Conservation (phyloP, 73 alveolate species). For the Paramecium tetraurelia region DNA sequence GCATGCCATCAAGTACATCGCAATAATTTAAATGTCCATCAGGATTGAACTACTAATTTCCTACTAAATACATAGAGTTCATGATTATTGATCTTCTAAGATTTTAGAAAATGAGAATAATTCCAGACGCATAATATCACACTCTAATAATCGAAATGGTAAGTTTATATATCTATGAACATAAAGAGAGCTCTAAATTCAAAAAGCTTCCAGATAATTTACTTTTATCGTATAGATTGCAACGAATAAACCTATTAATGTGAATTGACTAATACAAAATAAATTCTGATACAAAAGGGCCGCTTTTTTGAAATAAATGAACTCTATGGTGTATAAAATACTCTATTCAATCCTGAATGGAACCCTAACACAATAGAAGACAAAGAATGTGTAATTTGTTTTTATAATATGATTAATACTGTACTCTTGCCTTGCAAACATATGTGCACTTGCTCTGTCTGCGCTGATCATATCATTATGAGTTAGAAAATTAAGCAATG, state of each 20-base stretch:
- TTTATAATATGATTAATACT: conserved; percentile 73
- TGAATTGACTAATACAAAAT: background rate
- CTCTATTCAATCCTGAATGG: conserved; percentile 25
- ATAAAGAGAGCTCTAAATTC: background rate
- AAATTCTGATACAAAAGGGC: background rate
- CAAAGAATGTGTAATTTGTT: conserved; percentile 86
- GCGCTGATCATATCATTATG: conserved; percentile 65
- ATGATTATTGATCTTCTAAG: conserved; percentile 13
- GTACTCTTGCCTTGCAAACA: conserved; percentile 84
- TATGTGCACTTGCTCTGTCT: conserved; percentile 76
- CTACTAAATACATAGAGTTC: background rate
- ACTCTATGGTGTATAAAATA: background rate
- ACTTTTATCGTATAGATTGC: conserved; percentile 8
- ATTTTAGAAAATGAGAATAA: background rate
- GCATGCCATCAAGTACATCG: background rate
- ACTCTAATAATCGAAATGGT: conserved; percentile 20
- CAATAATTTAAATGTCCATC: background rate
- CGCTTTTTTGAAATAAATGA: background rate
- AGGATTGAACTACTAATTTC: background rate
- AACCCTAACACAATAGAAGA: conserved; percentile 7
- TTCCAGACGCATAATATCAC: background rate
- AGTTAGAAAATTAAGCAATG: background rate
- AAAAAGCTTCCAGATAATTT: background rate
- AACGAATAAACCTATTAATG: background rate
- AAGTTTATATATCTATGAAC: background rate